Evolutionary conservation across 805 yeast species (phyloP).

Genomic region (Candida coquimbonensis): DNA sequence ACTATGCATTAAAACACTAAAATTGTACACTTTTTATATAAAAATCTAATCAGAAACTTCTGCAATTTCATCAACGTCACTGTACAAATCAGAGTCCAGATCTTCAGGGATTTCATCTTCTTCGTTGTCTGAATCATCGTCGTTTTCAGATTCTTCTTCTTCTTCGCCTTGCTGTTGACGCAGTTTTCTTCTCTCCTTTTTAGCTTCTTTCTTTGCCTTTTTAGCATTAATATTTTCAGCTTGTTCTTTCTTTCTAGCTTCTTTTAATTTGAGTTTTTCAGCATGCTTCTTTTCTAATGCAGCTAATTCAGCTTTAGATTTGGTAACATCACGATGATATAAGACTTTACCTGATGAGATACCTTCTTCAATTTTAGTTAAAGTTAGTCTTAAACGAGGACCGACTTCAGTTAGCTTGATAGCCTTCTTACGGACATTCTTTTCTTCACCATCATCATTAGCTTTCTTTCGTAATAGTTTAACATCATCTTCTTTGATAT

Average conservation of each 20-base stretch:
- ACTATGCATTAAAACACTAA: not conserved
- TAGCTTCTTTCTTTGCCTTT: constrained; percentile 65
- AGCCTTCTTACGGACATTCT: constrained; percentile 56
- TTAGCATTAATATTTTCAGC: constrained; percentile 70
- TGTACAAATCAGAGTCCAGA: constrained; percentile 39
- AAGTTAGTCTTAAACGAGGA: constrained; percentile 71
- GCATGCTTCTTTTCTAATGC: constrained; percentile 64
- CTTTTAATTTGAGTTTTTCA: constrained; percentile 52
- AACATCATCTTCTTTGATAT: constrained; percentile 32
- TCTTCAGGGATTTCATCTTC: constrained; percentile 37
- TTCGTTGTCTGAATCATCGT: constrained; percentile 29
- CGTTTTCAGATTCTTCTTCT: constrained; percentile 28
- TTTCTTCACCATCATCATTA: constrained; percentile 12
- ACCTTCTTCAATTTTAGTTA: constrained; percentile 89
- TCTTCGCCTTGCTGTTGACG: constrained; percentile 38
- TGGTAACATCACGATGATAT: constrained; percentile 67
- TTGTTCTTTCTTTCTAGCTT: constrained; percentile 69
- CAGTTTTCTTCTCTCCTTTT: constrained; percentile 60
- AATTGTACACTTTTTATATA: not conserved
- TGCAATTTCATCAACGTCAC: constrained; percentile 32
- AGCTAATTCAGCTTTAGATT: constrained; percentile 53
- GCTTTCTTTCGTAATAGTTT: constrained; percentile 16
- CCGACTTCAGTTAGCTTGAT: constrained; percentile 90
- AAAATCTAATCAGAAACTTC: constrained; percentile 14
- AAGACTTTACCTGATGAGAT: constrained; percentile 83